phyloP scores from a whole-genome alignment of 768 basidiomycete genomes.

The Russula sp. region DNA sequence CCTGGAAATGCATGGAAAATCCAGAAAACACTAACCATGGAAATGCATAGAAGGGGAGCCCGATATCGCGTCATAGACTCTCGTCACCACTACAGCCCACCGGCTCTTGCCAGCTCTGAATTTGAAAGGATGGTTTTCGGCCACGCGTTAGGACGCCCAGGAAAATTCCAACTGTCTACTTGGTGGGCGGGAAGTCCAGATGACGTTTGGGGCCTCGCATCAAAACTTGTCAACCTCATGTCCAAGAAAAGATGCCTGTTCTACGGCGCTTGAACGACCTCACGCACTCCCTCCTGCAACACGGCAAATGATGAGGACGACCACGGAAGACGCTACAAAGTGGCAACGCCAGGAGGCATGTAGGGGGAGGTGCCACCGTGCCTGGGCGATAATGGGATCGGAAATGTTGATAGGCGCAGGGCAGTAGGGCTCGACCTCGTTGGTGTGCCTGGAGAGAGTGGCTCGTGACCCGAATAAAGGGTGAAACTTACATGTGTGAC shows the following conservation, averaged over 20 bases:
- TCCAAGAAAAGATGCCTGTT: neutral
- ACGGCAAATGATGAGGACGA: neutral
- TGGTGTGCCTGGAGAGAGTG: neutral
- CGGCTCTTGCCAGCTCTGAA: neutral
- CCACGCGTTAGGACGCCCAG: neutral
- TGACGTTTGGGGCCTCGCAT: constrained; percentile 11
- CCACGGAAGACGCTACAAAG: neutral
- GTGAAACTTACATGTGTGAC: neutral
- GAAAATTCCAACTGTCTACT: neutral
- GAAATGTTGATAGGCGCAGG: neutral
- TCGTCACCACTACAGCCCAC: neutral
- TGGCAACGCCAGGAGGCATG: neutral
- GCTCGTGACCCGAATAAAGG: neutral
- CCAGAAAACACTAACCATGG: neutral
- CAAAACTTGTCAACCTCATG: neutral
- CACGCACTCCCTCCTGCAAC: neutral
- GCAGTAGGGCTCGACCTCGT: neutral
- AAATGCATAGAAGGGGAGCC: neutral
- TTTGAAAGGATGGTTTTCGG: neutral
- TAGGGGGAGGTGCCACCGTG: neutral
- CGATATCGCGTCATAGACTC: neutral
- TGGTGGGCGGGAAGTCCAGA: neutral
- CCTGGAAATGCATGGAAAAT: constrained; percentile 3
- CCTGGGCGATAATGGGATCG: neutral
- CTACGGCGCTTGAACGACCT: neutral